Base-by-base conservation (phyloP, 140 eudicot genomes). In the Stevia rebaudiana region DNA sequence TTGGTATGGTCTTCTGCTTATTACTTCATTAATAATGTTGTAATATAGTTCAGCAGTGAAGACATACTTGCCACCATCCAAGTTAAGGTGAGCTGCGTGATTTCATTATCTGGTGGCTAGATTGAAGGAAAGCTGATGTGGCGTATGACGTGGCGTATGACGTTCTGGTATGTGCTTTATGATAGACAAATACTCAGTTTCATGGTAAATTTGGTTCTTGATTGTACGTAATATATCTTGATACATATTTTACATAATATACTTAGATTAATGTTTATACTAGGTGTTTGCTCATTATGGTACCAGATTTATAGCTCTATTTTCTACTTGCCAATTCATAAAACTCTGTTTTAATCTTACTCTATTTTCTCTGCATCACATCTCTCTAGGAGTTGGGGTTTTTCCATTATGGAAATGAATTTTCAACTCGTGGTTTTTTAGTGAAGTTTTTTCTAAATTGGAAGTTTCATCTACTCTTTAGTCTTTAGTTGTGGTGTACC, bases 111-210 rank as follows among this genome's bases (percentile, higher is more conserved):
- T 63, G 75, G 74, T 73, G 83, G 81, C 72, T 72, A 74, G 73
- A 67, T 72, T 69, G 72, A 77, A 39, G 73, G 78, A 73, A 49
- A 73, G 77, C 50, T 54, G 58, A 5, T 61, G 61, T 65, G 75
- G 68, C 46, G 28, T 55, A 47, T 63, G 78, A 71, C 63, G 64
- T 67, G 71, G 71, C n/a, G 63, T 75, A 60, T 57, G 68, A 50
- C n/a, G 74, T 71, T 76, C 61, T 61, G 72, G 33, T 57, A 74
- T 63, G 76, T 41, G 69, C 76, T 64, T 75, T 60, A 78, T 44
- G 53, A 11, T 78, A 81, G 83, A 83, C 83, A 78, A 81, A 83
- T 80, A 69, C 71, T 79, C 69, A 56, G 72, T 73, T 77, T 52
- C 61, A 16, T 77, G 81, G 85, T 81, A 74, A 48, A 62, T 0